phyloP scores from a whole-genome alignment of 768 basidiomycete species.

The Hericium erinaceus region DNA sequence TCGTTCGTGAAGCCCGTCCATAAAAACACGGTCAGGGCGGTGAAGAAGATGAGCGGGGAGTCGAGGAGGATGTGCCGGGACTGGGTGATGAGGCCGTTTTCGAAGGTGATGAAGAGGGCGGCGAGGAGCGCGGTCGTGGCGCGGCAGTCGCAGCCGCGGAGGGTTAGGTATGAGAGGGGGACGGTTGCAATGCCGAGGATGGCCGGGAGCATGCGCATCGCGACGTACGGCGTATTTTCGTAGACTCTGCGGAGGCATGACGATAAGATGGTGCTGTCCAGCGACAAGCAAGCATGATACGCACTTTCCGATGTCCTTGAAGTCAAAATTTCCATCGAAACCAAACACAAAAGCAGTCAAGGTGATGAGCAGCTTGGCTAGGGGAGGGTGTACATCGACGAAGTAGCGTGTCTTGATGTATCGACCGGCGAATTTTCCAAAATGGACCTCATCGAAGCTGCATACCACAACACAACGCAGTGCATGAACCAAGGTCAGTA shows the following conservation, averaged over 20 bases:
- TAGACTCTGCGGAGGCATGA: slow-evolving; percentile 47
- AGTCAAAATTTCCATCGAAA: slow-evolving; percentile 91
- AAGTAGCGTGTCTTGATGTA: slow-evolving; percentile 91
- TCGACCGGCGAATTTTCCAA: slow-evolving; percentile 91
- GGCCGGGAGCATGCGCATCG: slow-evolving; percentile 96
- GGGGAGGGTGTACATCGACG: slow-evolving; percentile 93
- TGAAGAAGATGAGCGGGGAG: slow-evolving; percentile 97
- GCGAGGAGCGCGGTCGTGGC: slow-evolving; percentile 89
- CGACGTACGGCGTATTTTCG: slow-evolving; percentile 85
- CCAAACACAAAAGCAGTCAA: slow-evolving; percentile 81
- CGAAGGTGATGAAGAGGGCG: slow-evolving; percentile 87
- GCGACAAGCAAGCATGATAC: slow-evolving; percentile 20
- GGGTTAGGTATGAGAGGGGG: slow-evolving; percentile 86
- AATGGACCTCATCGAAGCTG: slow-evolving; percentile 98
- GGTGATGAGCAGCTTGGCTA: slow-evolving; percentile 93
- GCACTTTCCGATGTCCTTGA: slow-evolving; percentile 95
- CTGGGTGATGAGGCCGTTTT: slow-evolving; percentile 93
- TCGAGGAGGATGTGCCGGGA: slow-evolving; percentile 96
- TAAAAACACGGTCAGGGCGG: slow-evolving; percentile 76
- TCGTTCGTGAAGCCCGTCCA: slow-evolving; percentile 92
- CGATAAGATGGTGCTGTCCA: neutral
- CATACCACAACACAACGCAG: neutral
- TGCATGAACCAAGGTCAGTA: neutral
- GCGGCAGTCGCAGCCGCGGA: slow-evolving; percentile 87
- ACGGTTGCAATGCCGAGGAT: slow-evolving; percentile 81